Conservation (phyloP, 2,329 filamentous ascomycete genomes). For the Verticillium nonalfalfae region DNA sequence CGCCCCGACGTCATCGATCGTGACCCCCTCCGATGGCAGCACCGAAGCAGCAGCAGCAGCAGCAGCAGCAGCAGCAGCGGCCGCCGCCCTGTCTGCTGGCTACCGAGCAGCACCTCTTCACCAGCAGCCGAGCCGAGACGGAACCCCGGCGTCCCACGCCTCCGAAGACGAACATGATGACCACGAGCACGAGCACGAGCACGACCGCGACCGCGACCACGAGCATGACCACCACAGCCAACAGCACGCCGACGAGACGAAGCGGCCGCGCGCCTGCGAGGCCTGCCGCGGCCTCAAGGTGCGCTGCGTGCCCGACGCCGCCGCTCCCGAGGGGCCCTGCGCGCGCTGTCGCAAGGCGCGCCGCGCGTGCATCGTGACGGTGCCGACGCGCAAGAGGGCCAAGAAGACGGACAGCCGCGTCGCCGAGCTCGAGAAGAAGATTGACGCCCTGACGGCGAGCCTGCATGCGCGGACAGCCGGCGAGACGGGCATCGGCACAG, state of each 20-base stretch:
- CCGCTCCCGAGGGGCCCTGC: constrained; percentile 57
- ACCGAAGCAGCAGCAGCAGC: constrained; percentile 1
- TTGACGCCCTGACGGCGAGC: constrained; percentile 79
- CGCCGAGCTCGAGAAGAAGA: constrained; percentile 86
- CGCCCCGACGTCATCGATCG: background rate
- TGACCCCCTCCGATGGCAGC: background rate
- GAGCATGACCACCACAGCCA: constrained; percentile 10
- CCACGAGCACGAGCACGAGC: constrained; percentile 1
- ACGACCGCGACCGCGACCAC: constrained; percentile 2
- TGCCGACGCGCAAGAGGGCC: constrained; percentile 69
- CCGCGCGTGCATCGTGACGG: constrained; percentile 71
- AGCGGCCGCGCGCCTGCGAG: constrained; percentile 67
- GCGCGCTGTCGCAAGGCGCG: constrained; percentile 75
- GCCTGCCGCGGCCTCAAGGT: constrained; percentile 73
- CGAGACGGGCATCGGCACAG: no score
- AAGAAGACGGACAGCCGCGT: constrained; percentile 90
- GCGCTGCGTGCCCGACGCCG: constrained; percentile 71
- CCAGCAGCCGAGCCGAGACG: background rate
- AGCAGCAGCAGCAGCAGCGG: no score
- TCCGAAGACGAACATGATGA: background rate
- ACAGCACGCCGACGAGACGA: constrained; percentile 38
- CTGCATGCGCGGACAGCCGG: constrained; percentile 49
- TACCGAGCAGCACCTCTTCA: background rate
- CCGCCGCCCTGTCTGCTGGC: background rate
- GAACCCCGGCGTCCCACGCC: background rate